phyloP scores from a whole-genome alignment of 306 rosid genomes.

The Begonia loranthoides region DNA sequence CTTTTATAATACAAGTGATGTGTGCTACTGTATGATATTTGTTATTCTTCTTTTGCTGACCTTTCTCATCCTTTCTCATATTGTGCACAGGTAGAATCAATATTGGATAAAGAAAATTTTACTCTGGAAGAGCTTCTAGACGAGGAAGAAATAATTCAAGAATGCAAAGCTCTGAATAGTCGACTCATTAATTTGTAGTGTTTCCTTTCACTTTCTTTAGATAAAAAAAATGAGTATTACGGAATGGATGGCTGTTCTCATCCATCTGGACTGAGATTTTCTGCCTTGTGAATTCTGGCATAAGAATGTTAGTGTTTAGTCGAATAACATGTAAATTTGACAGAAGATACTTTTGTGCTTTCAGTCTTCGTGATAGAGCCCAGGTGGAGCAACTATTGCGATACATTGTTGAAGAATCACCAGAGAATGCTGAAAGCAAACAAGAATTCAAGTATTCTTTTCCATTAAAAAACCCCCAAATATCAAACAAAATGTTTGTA shows the following conservation, averaged over 20 bases:
- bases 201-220: constrained; percentile 4
- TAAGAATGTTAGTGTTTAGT: too few relatives aligned
- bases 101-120: constrained; percentile 85
- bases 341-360: constrained; percentile 15
- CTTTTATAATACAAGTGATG: too few relatives aligned
- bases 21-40: neutral
- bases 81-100: constrained; percentile 64
- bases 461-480: neutral
- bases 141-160: constrained; percentile 97
- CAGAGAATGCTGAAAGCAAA: constrained; percentile 86
- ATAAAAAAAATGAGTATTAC: neutral
- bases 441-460: constrained; percentile 69
- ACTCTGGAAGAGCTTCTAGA: constrained; percentile 95
- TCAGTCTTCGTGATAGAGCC: constrained; percentile 79
- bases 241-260: too few relatives aligned
- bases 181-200: constrained; percentile 89
- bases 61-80: neutral
- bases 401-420: constrained; percentile 81
- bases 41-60: neutral
- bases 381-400: constrained; percentile 85
- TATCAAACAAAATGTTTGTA: too few relatives aligned
- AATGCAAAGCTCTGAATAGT: constrained; percentile 96
- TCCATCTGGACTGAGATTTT: too few relatives aligned
- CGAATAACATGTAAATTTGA: neutral
- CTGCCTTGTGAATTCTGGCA: too few relatives aligned